Base-by-base conservation (phyloP, 192 early-diverging fungal genomes). In the Linnemannia hyalina region DNA sequence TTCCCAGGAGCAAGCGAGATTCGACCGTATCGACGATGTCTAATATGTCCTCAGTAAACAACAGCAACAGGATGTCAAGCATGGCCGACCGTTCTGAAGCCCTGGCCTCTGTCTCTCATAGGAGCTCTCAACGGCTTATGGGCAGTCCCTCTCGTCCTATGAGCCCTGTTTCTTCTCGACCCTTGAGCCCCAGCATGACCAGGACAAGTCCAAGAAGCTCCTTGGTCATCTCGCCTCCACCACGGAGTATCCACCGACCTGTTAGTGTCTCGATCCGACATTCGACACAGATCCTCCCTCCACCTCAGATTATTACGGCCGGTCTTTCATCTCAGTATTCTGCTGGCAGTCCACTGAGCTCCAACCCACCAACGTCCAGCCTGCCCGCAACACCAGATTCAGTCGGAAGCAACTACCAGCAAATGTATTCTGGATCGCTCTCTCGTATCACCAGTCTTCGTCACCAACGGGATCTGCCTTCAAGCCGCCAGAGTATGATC, bases 271-370 rank as follows among this genome's bases (percentile, higher is more conserved):
- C 84, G 20, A 77, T 86, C 16, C 69, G 84, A 32, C 75, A 86
- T 46, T 86, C 84, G 49, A 86, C 84, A 1, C 84, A 86, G n/a
- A 86, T 86, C 32, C 38, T 86, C 23, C 79, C 84, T 9, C 84
- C 57, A 1, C 79, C 80, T 29, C 84, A 86, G 36, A 80, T 69
- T 8, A 49, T 32, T 13, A 68, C 84, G 6, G 68, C 35, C 1
- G 76, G 79, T n/a, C 42, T 81, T 22, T 68, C 84, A 8, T 74
- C 78, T 18, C 73, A 75, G 26, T 16, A 23, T 4, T 52, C 55
- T 38, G 6, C 54, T 41, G 9, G n/a, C 52, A 75, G 52, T 29
- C 46, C 55, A 15, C 26, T 84, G n/a, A 47, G 38, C 0, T 73
- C 78, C 8, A 71, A 68, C 29, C 70, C 75, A 44, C 83, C 83